Evolutionary conservation across 495 filamentous ascomycete species (phyloP), one percentile per base, ranked within the genome.

Genomic region (Penicillium longicatenatum): DNA sequence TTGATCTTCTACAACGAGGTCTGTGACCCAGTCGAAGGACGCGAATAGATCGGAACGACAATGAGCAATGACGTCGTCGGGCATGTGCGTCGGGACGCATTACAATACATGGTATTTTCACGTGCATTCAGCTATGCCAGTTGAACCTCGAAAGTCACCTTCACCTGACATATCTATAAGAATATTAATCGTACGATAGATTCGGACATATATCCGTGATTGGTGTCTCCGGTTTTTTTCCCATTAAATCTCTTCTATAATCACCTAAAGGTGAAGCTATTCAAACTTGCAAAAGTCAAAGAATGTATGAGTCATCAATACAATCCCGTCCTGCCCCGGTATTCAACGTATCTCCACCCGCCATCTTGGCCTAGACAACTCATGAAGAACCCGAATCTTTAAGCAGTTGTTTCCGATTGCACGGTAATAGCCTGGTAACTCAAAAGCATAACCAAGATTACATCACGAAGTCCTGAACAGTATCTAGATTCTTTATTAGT

Each of bases 61-160:
- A 30, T 19, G 45, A 20, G 37, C 52, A 44, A 69, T 73, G 70
- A 75, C 70, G 72, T 75, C 56, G 61, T 66, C 41, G 55, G 61
- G 67, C 70, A 70, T 62, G 61, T 71, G 57, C 44, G 4, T 37
- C 16, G 14, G 41, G 9, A 7, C 37, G 55, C 62, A 33, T 72
- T 59, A 69, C 68, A 67, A 58, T 71, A 69, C 69, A 19, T 46
- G 20, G 62, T 51, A 62, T 54, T 56, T 67, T 69, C 67, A 69
- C 64, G 54, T 69, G 67, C 50, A 41, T 41, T 11, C 17, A 9
- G 45, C 21, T 12, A 31, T 17, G 17, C 16, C 10, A 39, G 0
- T 7, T n/a, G 16, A n/a, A 39, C 1, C 11, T 39, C 37, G 14
- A 39, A n/a, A 48, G 19, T 17, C 24, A 22, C 17, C 31, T 22